phyloP scores from a whole-genome alignment of 257 asterid genomes.

The Solanum tarijense region DNA sequence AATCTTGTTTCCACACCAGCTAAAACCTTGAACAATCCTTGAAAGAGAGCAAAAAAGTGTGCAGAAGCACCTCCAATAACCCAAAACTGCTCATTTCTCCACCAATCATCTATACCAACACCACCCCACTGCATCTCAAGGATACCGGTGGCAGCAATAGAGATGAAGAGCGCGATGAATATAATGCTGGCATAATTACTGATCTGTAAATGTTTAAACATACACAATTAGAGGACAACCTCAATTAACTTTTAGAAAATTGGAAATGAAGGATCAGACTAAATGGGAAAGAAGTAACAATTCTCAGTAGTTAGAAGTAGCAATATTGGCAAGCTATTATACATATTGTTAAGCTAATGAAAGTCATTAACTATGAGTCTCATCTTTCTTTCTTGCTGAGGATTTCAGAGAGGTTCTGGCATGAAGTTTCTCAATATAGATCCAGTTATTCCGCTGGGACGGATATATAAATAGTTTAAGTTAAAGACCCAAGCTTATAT shows the following conservation, averaged over 20 bases:
- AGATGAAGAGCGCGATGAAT: conserved; percentile 67
- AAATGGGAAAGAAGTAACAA: not conserved
- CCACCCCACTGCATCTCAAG: conserved; percentile 99
- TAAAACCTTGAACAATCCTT: conserved; percentile 76
- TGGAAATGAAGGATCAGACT: not conserved
- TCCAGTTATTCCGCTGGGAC: not conserved
- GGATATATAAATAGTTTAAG: not conserved
- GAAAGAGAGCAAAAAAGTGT: conserved; percentile 74
- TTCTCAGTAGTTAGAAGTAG: not conserved
- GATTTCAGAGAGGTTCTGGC: not conserved
- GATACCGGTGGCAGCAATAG: conserved; percentile 73
- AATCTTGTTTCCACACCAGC: conserved; percentile 81
- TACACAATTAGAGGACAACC: not conserved
- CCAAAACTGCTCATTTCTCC: conserved; percentile 99
- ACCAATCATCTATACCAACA: conserved; percentile 84
- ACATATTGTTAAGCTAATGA: not conserved
- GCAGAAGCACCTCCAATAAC: conserved; percentile 88
- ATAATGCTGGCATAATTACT: conserved; percentile 76
- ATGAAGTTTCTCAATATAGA: not conserved
- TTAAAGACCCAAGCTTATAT: not conserved
- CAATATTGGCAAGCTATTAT: not conserved
- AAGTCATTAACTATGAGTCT: not conserved
- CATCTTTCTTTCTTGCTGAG: not conserved
- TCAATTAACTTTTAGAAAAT: not conserved
- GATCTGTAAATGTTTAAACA: conserved; percentile 38